Percentiles rank a stretch among this genome's conserved stretches.
Evolutionary conservation across 2,329 filamentous ascomycete genomes (phyloP).

Genomic region (Ascochyta viciae-villosae): DNA sequence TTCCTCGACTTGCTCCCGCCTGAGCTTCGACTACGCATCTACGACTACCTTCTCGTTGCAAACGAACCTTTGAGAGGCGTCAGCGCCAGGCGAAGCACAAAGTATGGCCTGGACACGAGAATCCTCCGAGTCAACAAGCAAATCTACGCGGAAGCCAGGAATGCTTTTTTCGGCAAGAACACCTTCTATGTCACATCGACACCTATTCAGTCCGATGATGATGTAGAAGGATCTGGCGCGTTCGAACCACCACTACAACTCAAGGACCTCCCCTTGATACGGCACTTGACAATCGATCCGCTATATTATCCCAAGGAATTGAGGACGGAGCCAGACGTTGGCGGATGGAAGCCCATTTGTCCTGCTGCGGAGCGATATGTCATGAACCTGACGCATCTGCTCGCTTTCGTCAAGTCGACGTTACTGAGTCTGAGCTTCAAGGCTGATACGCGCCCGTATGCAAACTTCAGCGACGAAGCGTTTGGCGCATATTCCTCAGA

Average conservation of each 20-base stretch:
- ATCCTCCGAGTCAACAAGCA: slow-evolving; percentile 50
- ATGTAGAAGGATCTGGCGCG: slow-evolving; percentile 19
- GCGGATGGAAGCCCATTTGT: slow-evolving; percentile 26
- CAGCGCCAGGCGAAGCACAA: slow-evolving; percentile 24
- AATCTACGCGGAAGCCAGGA: slow-evolving; percentile 51
- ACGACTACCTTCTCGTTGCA: slow-evolving; percentile 37
- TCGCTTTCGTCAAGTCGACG: slow-evolving; percentile 17
- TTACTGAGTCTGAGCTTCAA: slow-evolving; percentile 21
- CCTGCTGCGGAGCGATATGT: slow-evolving; percentile 31
- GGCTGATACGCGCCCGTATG: slow-evolving; percentile 25
- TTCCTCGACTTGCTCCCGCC: slow-evolving; percentile 36
- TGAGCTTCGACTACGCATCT: slow-evolving; percentile 41
- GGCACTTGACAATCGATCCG: slow-evolving; percentile 38
- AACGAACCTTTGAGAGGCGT: slow-evolving; percentile 29
- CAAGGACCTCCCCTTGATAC: slow-evolving; percentile 27
- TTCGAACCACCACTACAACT: slow-evolving; percentile 40
- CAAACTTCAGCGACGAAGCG: slow-evolving; percentile 4
- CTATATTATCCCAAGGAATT: slow-evolving; percentile 30
- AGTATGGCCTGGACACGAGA: slow-evolving; percentile 43
- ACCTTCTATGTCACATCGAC: slow-evolving; percentile 41
- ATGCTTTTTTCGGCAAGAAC: slow-evolving; percentile 52
- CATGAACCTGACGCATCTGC: slow-evolving; percentile 25
- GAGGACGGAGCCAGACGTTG: neutral
- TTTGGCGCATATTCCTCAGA: neutral
- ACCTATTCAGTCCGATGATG: slow-evolving; percentile 6